Base-by-base conservation (phyloP, 2,329 filamentous ascomycete genomes). In the Canariomyces notabilis region DNA sequence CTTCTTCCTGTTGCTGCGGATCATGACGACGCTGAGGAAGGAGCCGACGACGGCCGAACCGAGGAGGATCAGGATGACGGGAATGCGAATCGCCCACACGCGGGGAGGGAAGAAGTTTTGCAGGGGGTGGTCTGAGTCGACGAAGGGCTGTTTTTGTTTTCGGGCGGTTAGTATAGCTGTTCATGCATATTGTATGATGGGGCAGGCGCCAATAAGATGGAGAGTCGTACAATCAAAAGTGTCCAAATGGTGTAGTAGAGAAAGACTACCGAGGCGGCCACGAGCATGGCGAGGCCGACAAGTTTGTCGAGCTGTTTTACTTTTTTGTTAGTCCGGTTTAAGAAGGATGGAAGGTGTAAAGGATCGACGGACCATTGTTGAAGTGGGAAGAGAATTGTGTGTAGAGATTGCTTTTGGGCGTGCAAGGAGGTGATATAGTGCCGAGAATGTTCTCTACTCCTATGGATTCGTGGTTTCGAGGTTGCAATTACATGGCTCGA, bases 221-320 rank as follows among this genome's bases (percentile, higher is more conserved):
- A 19, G 5, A 12, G 18, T 61, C 71, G 49, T 80, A 96, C 93
- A 87, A 98, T 97, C 57, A 97, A 78, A 55, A 98, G 78, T 21
- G 93, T 95, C 93, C 93, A 98, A 69, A 95, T 80, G 54, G 89
- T 93, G 75, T 98, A 98, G 80, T 98, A 98, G 61, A 78, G 71
- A 61, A 82, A 82, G 61, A 82, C 74, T 67, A 79, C 74, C 54
- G 77, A 74, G 61, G 78, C 76, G 66, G 76, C 78, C 77, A 79
- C 77, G 67, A 82, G 75, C 78, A 82, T 82, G 77, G 78, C 76
- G 74, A 80, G 72, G 64, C 78, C 78, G 63, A 80, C 74, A 65
- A 82, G 79, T 81, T 88, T 90, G 79, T 95, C 93, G 72, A 96
- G 86, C 93, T 98, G 67, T 12, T 20, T 21, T 3, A 39, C 38